These are phyloP conservation scores for Brassica juncea DNA, from an alignment of 345 rosid species.

Conservation along the genomic window DNA sequence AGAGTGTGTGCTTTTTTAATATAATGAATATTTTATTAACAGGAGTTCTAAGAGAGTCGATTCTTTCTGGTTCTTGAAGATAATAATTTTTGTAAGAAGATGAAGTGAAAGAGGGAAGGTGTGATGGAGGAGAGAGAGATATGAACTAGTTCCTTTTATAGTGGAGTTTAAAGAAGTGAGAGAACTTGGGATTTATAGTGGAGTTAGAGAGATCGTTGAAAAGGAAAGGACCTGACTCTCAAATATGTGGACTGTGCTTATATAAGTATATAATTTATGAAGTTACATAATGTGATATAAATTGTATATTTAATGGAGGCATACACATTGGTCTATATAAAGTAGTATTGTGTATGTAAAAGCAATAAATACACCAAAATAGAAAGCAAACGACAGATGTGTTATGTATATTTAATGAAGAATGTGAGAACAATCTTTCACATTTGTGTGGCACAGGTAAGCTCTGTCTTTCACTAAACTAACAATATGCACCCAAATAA, in stretches of 20 bases:
- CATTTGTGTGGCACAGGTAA: conserved; percentile 13
- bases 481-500: neutral
- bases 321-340: neutral
- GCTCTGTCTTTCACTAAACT: conserved; percentile 4
- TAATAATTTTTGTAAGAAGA: conserved; percentile 12
- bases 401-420: conserved; percentile 16
- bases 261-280: neutral
- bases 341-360: conserved; percentile 29
- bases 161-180: conserved; percentile 20
- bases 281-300: neutral
- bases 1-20: neutral
- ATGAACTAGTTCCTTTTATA: conserved; percentile 27
- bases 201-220: conserved; percentile 32
- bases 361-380: conserved; percentile 21
- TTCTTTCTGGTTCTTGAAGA: conserved; percentile 7
- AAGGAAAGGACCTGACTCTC: conserved; percentile 29
- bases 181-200: conserved; percentile 23
- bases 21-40: neutral
- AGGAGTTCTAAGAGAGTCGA: conserved; percentile 4
- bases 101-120: conserved; percentile 15
- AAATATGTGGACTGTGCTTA: conserved; percentile 26
- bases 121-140: conserved; percentile 17
- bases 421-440: conserved; percentile 27
- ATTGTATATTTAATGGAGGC: neutral
- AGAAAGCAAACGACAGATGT: neutral